phyloP scores from a whole-genome alignment of 202 grass and related monocot species.

The Hordeum pubiflorum region DNA sequence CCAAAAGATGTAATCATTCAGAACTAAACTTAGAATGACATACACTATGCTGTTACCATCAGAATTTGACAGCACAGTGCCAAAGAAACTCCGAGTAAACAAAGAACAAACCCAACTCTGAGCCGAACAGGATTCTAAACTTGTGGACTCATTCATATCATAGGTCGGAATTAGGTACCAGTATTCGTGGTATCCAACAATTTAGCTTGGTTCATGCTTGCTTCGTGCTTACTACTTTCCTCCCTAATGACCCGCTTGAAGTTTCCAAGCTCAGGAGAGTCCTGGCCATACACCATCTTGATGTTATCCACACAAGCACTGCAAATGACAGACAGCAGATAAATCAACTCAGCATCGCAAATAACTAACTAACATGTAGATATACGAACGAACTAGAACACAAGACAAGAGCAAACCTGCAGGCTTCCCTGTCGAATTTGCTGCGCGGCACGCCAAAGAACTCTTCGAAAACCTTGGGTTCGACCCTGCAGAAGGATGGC shows the following conservation, averaged over 20 bases:
- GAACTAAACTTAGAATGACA: background rate
- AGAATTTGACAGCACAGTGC: background rate
- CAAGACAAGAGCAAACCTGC: constrained; percentile 38
- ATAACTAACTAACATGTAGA: background rate
- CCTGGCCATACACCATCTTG: constrained; percentile 65
- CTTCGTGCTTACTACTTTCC: constrained; percentile 34
- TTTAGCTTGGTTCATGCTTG: constrained; percentile 13
- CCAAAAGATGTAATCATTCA: background rate
- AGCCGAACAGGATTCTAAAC: background rate
- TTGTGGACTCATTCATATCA: background rate
- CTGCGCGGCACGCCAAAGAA: constrained; percentile 53
- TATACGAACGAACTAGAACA: background rate
- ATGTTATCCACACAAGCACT: constrained; percentile 62
- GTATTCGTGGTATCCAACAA: constrained; percentile 24
- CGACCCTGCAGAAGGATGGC: constrained; percentile 61
- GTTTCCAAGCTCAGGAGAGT: constrained; percentile 44
- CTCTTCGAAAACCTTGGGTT: constrained; percentile 59
- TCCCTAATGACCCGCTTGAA: constrained; percentile 60
- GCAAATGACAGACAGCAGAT: background rate
- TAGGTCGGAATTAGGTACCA: background rate
- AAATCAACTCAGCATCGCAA: background rate
- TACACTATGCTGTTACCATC: background rate
- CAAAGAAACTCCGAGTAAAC: background rate
- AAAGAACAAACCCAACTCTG: background rate
- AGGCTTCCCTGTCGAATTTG: constrained; percentile 64